Evolutionary conservation across 805 yeast species (phyloP), one percentile per base, ranked within the genome.

Genomic region (Barnettozyma siamensis): DNA sequence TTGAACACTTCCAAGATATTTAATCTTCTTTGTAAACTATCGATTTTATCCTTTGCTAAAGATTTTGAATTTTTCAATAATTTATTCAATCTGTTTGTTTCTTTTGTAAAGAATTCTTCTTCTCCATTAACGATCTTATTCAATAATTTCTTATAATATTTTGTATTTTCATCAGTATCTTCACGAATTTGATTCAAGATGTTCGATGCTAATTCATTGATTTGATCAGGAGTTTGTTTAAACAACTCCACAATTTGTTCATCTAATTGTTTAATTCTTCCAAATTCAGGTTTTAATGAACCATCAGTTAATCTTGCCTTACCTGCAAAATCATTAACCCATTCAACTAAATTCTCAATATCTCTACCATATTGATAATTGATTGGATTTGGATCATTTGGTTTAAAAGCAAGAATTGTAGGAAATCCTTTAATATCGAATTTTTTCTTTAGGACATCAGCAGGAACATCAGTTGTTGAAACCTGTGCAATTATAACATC

Each of bases 261-360:
- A 17, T 53, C 57, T 17, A 50, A 13, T 28, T 43, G 43, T 27
- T 33, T 33, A 26, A 46, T 38, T 41, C 54, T 41, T 15, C 55
- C 62, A 36, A 69, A 71, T 9, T 41, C 48, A 3, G 41, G 43
- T 29, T 51, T 46, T 26, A 70, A 49, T 1, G 53, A 46, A 17
- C 76, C 76, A 45, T 65, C 64, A 3, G 50, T 33, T 6, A 50
- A 53, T 59, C 76, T 63, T 26, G 51, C 51, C 6, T 62, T 55
- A 3, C 64, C 65, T 3, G 67, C 50, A 35, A 63, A 52, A 3
- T 43, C 43, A 45, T 72, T 80, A 18, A 84, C 66, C 60, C 75
- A 81, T 37, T 67, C 67, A 32, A 79, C 72, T 17, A 85, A 64
- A n/a, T 70, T 63, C 11, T 73, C 72, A 23, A 71, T 48, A 41